Evolutionary conservation across 2,329 filamentous ascomycete species (phyloP), one percentile per base, ranked within the genome.

Genomic region (Alternaria dauci): DNA sequence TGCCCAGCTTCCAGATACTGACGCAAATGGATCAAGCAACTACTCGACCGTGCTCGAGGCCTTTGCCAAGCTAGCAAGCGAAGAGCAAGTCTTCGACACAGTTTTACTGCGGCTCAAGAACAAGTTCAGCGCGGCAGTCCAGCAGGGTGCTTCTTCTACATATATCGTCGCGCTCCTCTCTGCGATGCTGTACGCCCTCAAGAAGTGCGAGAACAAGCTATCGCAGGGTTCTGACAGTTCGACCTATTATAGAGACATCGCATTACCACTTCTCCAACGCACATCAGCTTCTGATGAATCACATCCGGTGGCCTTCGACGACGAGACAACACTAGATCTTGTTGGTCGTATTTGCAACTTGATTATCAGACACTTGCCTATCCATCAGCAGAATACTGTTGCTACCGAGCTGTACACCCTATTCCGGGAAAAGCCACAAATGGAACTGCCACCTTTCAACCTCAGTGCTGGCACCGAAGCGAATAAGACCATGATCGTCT

Each of bases 51-150:
- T 87, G 0, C 77, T 91, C 25, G 88, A 90, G 68, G 87, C 83
- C 0, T 84, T 91, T 59, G 88, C 88, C 3, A 87, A 89, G 67
- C 83, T 91, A 20, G 88, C 86, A 55, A 81, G 82, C 11, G 88
- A 90, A 70, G 83, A 84, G 61, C 83, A 87, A 38, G 81, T 90
- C 12, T 89, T 90, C 62, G 85, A 88, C 60, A 89, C 87, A 0
- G 79, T 91, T 8, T 82, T 89, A 34, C 79, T 88, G 41, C 82
- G 88, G 30, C 77, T 91, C 28, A 85, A 89, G 73, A 89, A 86
- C 78, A 90, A 89, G 68, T 77, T 90, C 28, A 84, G 85, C 51
- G 76, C 85, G 16, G 81, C 88, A 38, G 80, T 88, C 28, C 81
- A 84, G 58, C 84, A 85, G 63, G 77, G 80, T 30, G 80, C 83